A percentile compares a stretch with the other conserved stretches of the same genome.
Evolutionary conservation across 306 rosid species (phyloP).

Genomic region (Vigna trinervia): DNA sequence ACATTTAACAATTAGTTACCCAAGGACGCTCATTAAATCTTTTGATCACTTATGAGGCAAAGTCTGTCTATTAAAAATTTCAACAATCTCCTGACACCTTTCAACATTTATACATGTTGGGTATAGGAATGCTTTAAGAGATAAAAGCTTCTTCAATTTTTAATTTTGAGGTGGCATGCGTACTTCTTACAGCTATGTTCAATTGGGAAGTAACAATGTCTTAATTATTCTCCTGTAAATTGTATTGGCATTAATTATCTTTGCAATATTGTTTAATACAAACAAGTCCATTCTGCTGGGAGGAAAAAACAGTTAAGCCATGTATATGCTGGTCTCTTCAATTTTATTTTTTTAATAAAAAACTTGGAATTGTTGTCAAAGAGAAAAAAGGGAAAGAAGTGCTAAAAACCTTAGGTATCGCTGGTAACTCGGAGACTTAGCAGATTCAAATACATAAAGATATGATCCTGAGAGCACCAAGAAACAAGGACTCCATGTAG

Average conservation of each 20-base stretch:
- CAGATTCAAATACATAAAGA: constrained; percentile 79
- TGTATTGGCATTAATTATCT: neutral
- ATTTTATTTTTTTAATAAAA: neutral
- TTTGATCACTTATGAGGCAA: neutral
- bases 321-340: constrained; percentile 17
- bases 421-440: constrained; percentile 76
- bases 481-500: constrained; percentile 93
- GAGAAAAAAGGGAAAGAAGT: constrained; percentile 32
- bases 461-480: constrained; percentile 78
- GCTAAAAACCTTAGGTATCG: constrained; percentile 73
- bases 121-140: neutral
- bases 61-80: too few relatives aligned
- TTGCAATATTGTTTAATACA: too few relatives aligned
- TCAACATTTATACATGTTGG: neutral
- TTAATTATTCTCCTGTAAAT: neutral
- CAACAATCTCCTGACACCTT: neutral
- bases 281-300: neutral
- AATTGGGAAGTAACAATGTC: neutral
- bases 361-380: neutral
- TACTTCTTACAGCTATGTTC: neutral
- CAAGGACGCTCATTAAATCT: too few relatives aligned
- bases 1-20: too few relatives aligned
- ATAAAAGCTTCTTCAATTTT: neutral
- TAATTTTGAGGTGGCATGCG: neutral
- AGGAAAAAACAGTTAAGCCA: neutral